Base-by-base conservation (phyloP, 2,329 filamentous ascomycete genomes). In the Lecanicillium sp. region DNA sequence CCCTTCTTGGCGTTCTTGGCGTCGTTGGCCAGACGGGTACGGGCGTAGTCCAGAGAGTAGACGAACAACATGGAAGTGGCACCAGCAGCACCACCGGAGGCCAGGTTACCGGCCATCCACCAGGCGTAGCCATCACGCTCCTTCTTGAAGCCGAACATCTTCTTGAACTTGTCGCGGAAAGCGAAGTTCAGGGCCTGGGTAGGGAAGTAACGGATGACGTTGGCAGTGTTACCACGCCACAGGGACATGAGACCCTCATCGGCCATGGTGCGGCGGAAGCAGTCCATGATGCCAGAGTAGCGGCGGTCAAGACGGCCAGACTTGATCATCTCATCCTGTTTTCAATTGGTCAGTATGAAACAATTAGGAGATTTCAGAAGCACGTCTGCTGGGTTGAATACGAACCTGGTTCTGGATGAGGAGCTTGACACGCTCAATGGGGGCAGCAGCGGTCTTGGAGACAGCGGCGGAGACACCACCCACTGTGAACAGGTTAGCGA, bases 91-190 rank as follows among this genome's bases (percentile, higher is more conserved):
- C 92, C 92, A 87, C 92, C 92, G 62, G 92, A 98, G 66, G 92
- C 92, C 74, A 98, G 78, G 87, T 98, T 98, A 80, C 92, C 92
- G 56, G 77, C 79, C 92, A 98, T 96, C 92, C 92, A 98, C 84
- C 89, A 88, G 67, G 73, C 77, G 72, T 98, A 98, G 63, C 92
- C 92, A 70, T 98, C 92, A 73, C 83, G 83, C 51, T 98, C 92
- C 85, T 96, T 96, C 88, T 96, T 98, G 88, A 87, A 98, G 67
- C 87, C 85, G 83, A 98, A 98, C 89, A 98, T 94, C 65, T 84
- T 79, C 88, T 98, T 98, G 88, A 95, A 98, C 83, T 94, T 95
- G 73, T 98, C 92, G 72, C 92, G 92, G 92, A 98, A 98, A 68
- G 92, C 92, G 67, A 98, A 98, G 89, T 98, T 98, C 70, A 98